phyloP scores from a whole-genome alignment of 1,284 basidiomycete genomes.

The Meripilus lineatus region DNA sequence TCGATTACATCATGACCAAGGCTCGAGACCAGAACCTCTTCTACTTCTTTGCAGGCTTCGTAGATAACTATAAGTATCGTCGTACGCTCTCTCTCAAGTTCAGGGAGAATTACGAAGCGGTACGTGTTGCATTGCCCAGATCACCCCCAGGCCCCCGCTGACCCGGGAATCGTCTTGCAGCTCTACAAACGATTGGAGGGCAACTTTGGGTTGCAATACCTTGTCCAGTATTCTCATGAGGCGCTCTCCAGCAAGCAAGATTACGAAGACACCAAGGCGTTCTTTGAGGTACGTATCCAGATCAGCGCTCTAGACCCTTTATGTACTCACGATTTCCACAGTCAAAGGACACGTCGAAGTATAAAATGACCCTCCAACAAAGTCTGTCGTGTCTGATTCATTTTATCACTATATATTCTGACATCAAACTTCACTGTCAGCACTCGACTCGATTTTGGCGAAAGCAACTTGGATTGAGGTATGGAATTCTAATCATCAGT shows the following conservation, averaged over 20 bases:
- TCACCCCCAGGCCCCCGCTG: background rate
- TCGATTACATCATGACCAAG: conserved; percentile 34
- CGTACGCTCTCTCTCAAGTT: background rate
- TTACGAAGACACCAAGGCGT: conserved; percentile 2
- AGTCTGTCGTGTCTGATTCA: conserved; percentile 1
- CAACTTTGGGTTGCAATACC: conserved; percentile 3
- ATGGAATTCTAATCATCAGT: background rate
- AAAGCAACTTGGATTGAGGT: conserved; percentile 7
- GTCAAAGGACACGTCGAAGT: conserved; percentile 6
- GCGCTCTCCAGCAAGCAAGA: conserved; percentile 1
- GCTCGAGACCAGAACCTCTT: conserved; percentile 61
- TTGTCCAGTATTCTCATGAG: conserved; percentile 1
- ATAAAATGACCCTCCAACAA: conserved; percentile 4
- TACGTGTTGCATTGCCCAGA: background rate
- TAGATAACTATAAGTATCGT: conserved; percentile 31
- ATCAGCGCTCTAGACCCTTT: background rate
- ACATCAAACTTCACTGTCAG: background rate
- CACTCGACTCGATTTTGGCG: conserved; percentile 1
- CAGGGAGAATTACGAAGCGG: conserved; percentile 2
- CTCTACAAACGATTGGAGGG: conserved; percentile 1
- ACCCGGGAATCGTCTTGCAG: background rate
- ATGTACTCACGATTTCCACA: background rate
- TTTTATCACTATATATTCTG: background rate
- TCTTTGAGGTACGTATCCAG: conserved; percentile 1
- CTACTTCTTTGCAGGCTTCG: conserved; percentile 46